A percentile compares a stretch with the other conserved stretches of the same genome.
Conservation (phyloP, 495 filamentous ascomycete genomes). For the Chaetomium tenue region DNA sequence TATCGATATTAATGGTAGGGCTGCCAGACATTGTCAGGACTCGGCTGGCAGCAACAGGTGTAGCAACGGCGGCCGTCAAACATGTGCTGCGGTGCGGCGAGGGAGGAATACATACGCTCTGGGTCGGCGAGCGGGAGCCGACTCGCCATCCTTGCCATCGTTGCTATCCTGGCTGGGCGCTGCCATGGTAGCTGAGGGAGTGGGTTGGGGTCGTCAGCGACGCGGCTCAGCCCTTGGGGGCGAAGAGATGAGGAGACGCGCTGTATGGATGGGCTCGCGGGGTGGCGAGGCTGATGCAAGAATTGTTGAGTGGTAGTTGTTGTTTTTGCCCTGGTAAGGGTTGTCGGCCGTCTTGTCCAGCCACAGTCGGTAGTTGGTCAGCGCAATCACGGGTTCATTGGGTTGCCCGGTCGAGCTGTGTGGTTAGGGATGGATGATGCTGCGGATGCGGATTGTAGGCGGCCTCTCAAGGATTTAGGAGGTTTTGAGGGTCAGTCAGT, state of each 20-base stretch:
- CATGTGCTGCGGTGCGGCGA: background rate
- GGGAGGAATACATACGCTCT: slow-evolving; percentile 33
- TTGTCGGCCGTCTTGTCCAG: slow-evolving; percentile 17
- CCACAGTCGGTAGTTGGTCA: slow-evolving; percentile 12
- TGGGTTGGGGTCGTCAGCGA: slow-evolving; percentile 25
- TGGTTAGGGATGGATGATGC: background rate
- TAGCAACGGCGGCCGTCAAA: slow-evolving; percentile 6
- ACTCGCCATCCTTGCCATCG: slow-evolving; percentile 24
- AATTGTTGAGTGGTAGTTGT: background rate
- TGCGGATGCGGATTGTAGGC: background rate
- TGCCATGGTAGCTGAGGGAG: slow-evolving; percentile 33
- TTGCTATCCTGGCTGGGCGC: slow-evolving; percentile 20
- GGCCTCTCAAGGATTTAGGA: background rate
- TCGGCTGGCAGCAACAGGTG: slow-evolving; percentile 5
- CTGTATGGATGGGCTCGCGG: slow-evolving; percentile 4
- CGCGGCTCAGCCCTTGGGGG: slow-evolving; percentile 24
- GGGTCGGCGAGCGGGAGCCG: slow-evolving; percentile 25
- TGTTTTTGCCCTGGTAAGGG: slow-evolving; percentile 8
- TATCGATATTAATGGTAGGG: slow-evolving; percentile 76
- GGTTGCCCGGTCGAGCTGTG: slow-evolving; percentile 10
- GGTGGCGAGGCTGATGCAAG: slow-evolving; percentile 18
- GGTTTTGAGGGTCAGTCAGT: too few species aligned
- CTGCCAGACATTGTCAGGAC: slow-evolving; percentile 32
- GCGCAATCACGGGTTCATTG: slow-evolving; percentile 14
- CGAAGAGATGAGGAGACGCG: slow-evolving; percentile 14